These are phyloP conservation scores for Cyberlindnera maritima DNA, from an alignment of 805 yeast genomes.

Conservation along the genomic window DNA sequence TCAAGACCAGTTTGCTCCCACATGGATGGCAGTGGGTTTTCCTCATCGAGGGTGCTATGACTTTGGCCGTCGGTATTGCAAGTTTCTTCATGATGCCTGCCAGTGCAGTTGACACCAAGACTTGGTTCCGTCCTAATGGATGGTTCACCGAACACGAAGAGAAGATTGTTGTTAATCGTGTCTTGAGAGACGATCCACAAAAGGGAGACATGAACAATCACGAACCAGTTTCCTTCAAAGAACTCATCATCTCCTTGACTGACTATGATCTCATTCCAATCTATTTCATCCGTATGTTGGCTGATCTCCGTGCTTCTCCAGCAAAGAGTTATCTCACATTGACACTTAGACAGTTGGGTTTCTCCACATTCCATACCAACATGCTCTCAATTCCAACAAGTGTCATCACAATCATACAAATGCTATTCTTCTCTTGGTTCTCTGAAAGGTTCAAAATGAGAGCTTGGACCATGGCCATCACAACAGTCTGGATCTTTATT, in stretches of 20 bases:
- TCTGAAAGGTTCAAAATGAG: constrained; percentile 36
- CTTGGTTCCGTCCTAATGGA: constrained; percentile 48
- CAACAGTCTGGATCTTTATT: constrained; percentile 37
- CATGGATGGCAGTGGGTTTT: constrained; percentile 69
- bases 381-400: constrained; percentile 51
- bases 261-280: constrained; percentile 60
- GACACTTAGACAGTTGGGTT: constrained; percentile 48
- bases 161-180: constrained; percentile 54
- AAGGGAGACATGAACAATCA: constrained; percentile 66
- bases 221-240: constrained; percentile 43
- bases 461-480: constrained; percentile 29
- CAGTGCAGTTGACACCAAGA: constrained; percentile 49
- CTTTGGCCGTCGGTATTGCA: constrained; percentile 49
- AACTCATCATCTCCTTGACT: constrained; percentile 37
- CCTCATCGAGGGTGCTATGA: constrained; percentile 58
- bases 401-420: constrained; percentile 34
- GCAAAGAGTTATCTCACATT: constrained; percentile 45
- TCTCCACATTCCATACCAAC: constrained; percentile 49
- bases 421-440: constrained; percentile 36
- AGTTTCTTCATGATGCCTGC: constrained; percentile 53
- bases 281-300: constrained; percentile 44
- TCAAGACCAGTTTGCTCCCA: constrained; percentile 43
- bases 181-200: constrained; percentile 60
- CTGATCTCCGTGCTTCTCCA: constrained; percentile 37
- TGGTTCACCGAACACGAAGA: constrained; percentile 53